Base-by-base conservation (phyloP, 2,329 filamentous ascomycete genomes). In the Exophiala spinifera region DNA sequence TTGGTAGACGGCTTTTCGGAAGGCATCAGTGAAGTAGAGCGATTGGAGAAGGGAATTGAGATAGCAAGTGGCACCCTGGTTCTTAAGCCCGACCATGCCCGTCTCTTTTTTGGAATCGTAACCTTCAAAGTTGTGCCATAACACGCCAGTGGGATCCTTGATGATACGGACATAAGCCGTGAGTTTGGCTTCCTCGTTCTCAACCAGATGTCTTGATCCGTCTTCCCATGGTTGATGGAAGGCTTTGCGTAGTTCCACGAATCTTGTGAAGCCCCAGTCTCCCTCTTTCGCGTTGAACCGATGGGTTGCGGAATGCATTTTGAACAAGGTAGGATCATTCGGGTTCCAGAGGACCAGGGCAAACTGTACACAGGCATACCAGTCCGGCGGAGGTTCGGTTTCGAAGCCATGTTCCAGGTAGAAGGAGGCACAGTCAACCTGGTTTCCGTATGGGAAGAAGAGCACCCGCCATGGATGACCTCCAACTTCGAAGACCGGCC, bases 101-200 rank as follows among this genome's bases (percentile, higher is more conserved):
- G 94, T 99, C 74, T 96, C 91, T 70, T 94, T 95, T 76, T 97
- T 99, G n/a, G 94, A 97, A 69, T 99, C 91, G 70, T 99, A 99
- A 74, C 77, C 79, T 46, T 54, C 51, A 62, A 74, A 73, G 55
- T 67, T 76, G 56, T 76, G 74, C 74, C 74, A 77, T 51, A 77
- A 61, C 11, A 77, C 74, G 50, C 74, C 74, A 4, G 74, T 77
- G 3, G 74, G 74, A 49, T 77, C 74, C 59, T 77, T 77, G 40
- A 76, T 72, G 28, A 76, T 70, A 25, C 74, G 73, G n/a, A 77
- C 70, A 60, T 76, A 77, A 20, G 74, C 74, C 2, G 74, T 76
- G 44, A 77, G 55, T 14, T 69, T 72, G 7, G 74, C 74, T 61
- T 74, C 72, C 21, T 77, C 74, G 49, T 76, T 74, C 52, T 76